Conservation (phyloP, 345 rosid species). For the Citrus sinensis region DVS_A1.0 CM039165.1:6473501-6474000, state of each 20-base stretch:
- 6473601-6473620: conserved; percentile 84
- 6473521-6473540: conserved; percentile 90
- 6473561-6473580: conserved; percentile 96
- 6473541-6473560: conserved; percentile 91
- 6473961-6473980: not conserved
- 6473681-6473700: not conserved
- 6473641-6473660: conserved; percentile 90
- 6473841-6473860: not conserved
- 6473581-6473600: conserved; percentile 95
- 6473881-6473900: not conserved
- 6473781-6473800: conserved; percentile 99
- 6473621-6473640: conserved; percentile 97
- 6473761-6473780: conserved; percentile 95
- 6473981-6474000: not conserved
- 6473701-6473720: not conserved
- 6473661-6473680: conserved; percentile 25
- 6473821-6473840: not conserved
- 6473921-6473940: no score
- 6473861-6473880: not conserved
- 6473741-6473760: conserved; percentile 77
- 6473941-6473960: not conserved
- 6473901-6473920: not conserved
- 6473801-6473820: conserved; percentile 2
- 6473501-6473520: conserved; percentile 70
- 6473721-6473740: not conserved